phyloP scores from a whole-genome alignment of 2,329 filamentous ascomycete species.

The Waltergamsia citrina region DNA sequence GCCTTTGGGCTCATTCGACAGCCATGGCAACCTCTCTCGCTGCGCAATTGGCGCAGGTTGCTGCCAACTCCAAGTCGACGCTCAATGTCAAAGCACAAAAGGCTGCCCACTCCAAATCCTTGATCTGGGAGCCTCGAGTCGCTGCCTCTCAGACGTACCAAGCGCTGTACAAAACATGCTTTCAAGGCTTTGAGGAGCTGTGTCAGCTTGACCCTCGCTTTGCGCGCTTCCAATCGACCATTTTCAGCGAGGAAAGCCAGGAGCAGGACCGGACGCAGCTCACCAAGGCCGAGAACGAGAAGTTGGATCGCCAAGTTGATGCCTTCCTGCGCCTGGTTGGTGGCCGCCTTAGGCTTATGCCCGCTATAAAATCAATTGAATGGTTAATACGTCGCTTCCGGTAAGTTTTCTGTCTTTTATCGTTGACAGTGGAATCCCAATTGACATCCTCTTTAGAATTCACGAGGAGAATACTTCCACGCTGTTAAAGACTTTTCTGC shows the following conservation, averaged over 20 bases:
- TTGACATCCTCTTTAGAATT: too few species aligned
- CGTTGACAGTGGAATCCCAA: too few species aligned
- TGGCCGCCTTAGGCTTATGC: constrained; percentile 69
- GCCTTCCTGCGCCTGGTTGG: constrained; percentile 75
- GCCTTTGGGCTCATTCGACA: too few species aligned
- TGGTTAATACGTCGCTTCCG: constrained; percentile 89
- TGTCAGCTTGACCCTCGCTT: constrained; percentile 82
- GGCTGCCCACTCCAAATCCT: constrained; percentile 81
- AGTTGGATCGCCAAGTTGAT: constrained; percentile 69
- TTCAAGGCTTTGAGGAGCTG: constrained; percentile 83
- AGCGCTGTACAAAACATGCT: constrained; percentile 76
- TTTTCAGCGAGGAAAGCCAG: constrained; percentile 94
- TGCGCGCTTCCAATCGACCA: constrained; percentile 57
- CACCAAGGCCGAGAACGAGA: constrained; percentile 70
- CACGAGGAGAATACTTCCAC: constrained; percentile 82
- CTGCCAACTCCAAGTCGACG: constrained; percentile 79
- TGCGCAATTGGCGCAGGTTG: constrained; percentile 88
- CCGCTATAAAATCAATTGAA: constrained; percentile 84
- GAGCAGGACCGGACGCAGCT: constrained; percentile 80
- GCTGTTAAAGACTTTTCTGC: constrained; percentile 78
- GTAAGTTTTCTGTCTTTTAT: constrained; percentile 49
- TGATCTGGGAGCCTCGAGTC: constrained; percentile 82
- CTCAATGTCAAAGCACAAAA: constrained; percentile 91
- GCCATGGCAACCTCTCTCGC: constrained; percentile 78
- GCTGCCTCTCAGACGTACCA: constrained; percentile 87